phyloP scores from a whole-genome alignment of 2,329 filamentous ascomycete species.

The Verticillium nonalfalfae region DNA sequence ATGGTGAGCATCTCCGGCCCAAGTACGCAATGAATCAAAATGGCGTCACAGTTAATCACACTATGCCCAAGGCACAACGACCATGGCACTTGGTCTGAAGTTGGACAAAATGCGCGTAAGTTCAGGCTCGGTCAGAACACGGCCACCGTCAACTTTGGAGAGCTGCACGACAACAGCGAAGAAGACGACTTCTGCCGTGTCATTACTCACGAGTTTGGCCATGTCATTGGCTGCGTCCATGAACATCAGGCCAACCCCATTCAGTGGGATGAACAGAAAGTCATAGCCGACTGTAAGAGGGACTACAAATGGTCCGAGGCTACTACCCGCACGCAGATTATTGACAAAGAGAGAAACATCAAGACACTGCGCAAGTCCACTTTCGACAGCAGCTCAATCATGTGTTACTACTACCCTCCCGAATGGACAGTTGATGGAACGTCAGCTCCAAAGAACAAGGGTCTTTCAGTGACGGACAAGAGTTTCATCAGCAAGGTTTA shows the following conservation, averaged over 20 bases:
- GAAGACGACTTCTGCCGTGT: conserved; percentile 12
- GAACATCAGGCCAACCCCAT: conserved; percentile 16
- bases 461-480: conserved; percentile 14
- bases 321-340: conserved; percentile 3
- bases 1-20: too few relatives aligned
- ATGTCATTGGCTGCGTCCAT: conserved; percentile 19
- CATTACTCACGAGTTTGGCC: conserved; percentile 20
- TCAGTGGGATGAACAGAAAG: conserved; percentile 15
- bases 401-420: conserved; percentile 14
- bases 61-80: too few relatives aligned
- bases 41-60: too few relatives aligned
- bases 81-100: too few relatives aligned
- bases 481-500: conserved; percentile 11
- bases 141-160: background rate
- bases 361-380: background rate
- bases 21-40: too few relatives aligned
- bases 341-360: too few relatives aligned
- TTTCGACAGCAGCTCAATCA: conserved; percentile 15
- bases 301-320: conserved; percentile 3
- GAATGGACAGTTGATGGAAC: conserved; percentile 9
- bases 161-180: conserved; percentile 10
- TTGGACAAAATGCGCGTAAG: too few relatives aligned
- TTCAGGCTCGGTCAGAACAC: too few relatives aligned
- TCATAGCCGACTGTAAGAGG: conserved; percentile 11
- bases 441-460: conserved; percentile 6